phyloP scores from a whole-genome alignment of 148 eudicot genomes.

The Cornus kousa region DNA sequence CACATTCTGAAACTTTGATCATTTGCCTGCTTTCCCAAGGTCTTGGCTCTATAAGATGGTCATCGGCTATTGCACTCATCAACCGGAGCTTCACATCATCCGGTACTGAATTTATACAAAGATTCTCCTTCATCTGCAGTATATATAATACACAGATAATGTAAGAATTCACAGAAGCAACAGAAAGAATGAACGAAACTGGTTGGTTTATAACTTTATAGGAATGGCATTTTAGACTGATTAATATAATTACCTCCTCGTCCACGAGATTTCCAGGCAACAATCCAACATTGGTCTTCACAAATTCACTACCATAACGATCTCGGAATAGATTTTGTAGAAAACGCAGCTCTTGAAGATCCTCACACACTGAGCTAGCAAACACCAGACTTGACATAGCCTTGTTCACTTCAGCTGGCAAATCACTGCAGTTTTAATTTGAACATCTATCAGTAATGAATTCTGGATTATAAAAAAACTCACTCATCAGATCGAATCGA shows the following conservation, averaged over 20 bases:
- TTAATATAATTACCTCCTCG: no score
- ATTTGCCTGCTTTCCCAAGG: neutral
- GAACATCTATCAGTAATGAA: no score
- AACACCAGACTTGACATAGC: slow-evolving; percentile 22
- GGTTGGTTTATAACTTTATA: no score
- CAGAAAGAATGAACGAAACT: no score
- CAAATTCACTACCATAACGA: slow-evolving; percentile 20
- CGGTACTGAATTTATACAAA: neutral
- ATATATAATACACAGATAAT: no score
- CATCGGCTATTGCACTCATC: slow-evolving; percentile 7
- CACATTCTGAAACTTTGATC: neutral
- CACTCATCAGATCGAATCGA: neutral
- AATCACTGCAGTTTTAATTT: slow-evolving; percentile 9
- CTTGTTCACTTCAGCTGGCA: slow-evolving; percentile 19
- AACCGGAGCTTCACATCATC: slow-evolving; percentile 11
- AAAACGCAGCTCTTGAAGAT: slow-evolving; percentile 20
- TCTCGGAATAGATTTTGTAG: slow-evolving; percentile 17
- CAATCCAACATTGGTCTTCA: slow-evolving; percentile 16
- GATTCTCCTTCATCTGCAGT: slow-evolving; percentile 7
- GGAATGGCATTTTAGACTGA: no score
- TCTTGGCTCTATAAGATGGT: neutral
- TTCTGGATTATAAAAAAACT: no score
- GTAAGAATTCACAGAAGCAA: no score
- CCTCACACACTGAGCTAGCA: slow-evolving; percentile 35
- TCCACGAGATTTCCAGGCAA: slow-evolving; percentile 19